Conservation (phyloP, 116 monocot species). For the Dioscorea cayenensis region DNA sequence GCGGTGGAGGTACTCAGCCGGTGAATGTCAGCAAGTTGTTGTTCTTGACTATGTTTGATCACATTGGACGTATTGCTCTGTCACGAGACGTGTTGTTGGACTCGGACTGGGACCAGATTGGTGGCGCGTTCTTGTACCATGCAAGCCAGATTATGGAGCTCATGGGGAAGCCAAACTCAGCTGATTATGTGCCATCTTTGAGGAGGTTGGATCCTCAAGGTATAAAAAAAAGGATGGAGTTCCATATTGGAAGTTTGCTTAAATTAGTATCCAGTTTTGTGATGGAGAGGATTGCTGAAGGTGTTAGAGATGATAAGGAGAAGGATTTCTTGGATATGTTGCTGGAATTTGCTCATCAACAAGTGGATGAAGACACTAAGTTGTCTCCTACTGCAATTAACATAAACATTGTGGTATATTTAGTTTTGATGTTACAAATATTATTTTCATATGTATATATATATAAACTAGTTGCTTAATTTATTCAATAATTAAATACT, state of each 20-base stretch:
- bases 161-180: slow-evolving; percentile 11
- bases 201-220: slow-evolving; percentile 8
- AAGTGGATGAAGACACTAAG: not conserved
- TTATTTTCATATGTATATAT: no score
- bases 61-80: not conserved
- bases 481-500: no score
- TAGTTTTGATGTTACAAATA: no score
- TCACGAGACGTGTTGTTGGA: not conserved
- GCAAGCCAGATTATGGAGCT: slow-evolving; percentile 11
- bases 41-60: slow-evolving; percentile 3
- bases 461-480: no score
- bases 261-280: not conserved
- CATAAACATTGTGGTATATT: slow-evolving; percentile 5
- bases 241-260: not conserved
- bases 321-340: slow-evolving; percentile 17
- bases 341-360: slow-evolving; percentile 9
- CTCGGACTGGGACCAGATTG: not conserved
- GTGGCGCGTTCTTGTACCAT: slow-evolving; percentile 1
- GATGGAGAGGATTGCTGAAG: not conserved
- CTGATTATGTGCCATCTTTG: slow-evolving; percentile 11
- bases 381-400: not conserved
- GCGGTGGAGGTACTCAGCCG: not conserved
- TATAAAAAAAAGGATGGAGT: not conserved
- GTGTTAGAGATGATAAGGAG: not conserved
- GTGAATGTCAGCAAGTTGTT: not conserved